Evolutionary conservation across 1,284 basidiomycete species (phyloP), one percentile per base, ranked within the genome.

Genomic region (Irpex sp.): DNA sequence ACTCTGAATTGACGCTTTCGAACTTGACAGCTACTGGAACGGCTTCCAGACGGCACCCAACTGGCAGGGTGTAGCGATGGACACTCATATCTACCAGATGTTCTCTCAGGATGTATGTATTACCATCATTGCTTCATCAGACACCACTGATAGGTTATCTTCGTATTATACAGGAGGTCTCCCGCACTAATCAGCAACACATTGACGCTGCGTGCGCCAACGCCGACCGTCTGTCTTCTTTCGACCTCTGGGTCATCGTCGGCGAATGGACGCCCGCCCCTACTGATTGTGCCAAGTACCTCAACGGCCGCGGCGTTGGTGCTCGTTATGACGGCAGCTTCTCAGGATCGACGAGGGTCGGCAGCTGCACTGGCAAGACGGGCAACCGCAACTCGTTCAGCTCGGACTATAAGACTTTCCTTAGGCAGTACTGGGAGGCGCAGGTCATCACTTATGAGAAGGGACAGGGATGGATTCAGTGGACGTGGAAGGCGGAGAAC

Each of bases 181-280:
- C 77, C 12, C 79, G 80, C 74, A 76, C 76, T 58, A 73, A 85
- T 65, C 67, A 78, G 21, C 72, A 88, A 64, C 92, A 94, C 68
- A 87, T 95, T 57, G 62, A 75, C 59, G 73, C 81, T 48, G 88
- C 88, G 5, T 95, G 93, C 71, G 66, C 64, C 58, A 74, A 79
- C 57, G 78, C 74, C 8, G 72, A 72, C 10, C 67, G 74, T 1
- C 80, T 93, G 48, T 69, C 80, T 0, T 69, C 69, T 5, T 88
- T 86, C 66, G 79, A 86, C 47, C 79, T 93, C 12, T 91, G 88
- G 89, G 75, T 84, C 42, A 77, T 94, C 57, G 89, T 93, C 45
- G 93, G 93, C 60, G 93, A 95, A 76, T 95, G 91, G 91, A 84
- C 90, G 0, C 82, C 90, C 37, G 92, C 92, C 0, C 76, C 83